phyloP scores from a whole-genome alignment of 2,329 filamentous ascomycete genomes.

The Ophiocordyceps camponoti-floridani region DNA sequence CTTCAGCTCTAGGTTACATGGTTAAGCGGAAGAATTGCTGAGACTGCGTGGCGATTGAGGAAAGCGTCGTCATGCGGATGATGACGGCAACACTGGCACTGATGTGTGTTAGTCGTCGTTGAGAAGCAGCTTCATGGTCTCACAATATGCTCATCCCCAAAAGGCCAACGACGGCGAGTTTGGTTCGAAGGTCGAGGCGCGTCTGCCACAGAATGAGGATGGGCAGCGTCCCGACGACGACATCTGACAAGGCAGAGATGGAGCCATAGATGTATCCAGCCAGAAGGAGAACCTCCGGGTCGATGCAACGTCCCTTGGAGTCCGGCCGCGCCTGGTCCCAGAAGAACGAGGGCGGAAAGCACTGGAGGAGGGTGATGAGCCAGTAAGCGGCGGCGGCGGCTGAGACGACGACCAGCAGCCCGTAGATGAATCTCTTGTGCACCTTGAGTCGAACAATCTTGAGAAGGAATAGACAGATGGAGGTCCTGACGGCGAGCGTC shows the following conservation, averaged over 20 bases:
- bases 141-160: constrained; percentile 3
- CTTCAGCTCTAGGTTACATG: not conserved
- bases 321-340: constrained; percentile 1
- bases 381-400: not conserved
- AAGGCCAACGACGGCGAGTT: constrained; percentile 1
- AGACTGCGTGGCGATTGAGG: not conserved
- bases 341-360: constrained; percentile 1
- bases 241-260: constrained; percentile 1
- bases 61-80: constrained; percentile 1
- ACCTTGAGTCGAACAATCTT: constrained; percentile 1
- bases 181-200: constrained; percentile 1
- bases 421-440: constrained; percentile 1
- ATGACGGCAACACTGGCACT: constrained; percentile 1
- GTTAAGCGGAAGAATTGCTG: not conserved
- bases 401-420: constrained; percentile 1
- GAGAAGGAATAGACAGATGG: constrained; percentile 2
- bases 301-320: not conserved
- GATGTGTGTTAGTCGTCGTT: not conserved
- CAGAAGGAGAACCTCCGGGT: not conserved
- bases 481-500: constrained; percentile 1
- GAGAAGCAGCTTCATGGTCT: not conserved
- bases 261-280: constrained; percentile 1
- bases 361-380: constrained; percentile 1
- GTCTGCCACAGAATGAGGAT: constrained; percentile 1
- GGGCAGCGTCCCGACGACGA: constrained; percentile 1